Conservation (phyloP, 2,329 filamentous ascomycete genomes). For the Calonectria ilicicola region DNA sequence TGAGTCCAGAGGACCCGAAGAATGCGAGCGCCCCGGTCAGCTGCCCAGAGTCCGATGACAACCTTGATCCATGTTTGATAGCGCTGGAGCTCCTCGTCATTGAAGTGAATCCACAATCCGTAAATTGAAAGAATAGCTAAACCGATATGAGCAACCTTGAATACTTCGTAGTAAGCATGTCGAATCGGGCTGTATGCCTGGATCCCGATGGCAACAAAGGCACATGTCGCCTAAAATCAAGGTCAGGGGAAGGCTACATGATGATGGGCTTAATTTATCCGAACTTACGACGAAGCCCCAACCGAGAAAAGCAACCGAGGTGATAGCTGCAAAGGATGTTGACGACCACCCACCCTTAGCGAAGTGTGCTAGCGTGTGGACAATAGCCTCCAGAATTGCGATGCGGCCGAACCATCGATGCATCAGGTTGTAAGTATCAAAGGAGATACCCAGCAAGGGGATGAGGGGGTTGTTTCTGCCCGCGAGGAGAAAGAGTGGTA, state of each 20-base stretch:
- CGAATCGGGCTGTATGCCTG: conserved; percentile 78
- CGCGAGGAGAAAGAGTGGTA: conserved; percentile 79
- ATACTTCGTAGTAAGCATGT: conserved; percentile 84
- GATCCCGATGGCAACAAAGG: conserved; percentile 72
- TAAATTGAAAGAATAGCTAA: conserved; percentile 70
- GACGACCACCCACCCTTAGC: conserved; percentile 62
- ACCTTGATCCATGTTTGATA: conserved; percentile 62
- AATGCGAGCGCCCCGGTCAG: conserved; percentile 72
- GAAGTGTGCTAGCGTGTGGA: conserved; percentile 74
- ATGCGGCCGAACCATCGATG: conserved; percentile 86
- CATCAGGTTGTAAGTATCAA: conserved; percentile 85
- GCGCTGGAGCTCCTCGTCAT: conserved; percentile 56
- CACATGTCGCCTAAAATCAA: conserved; percentile 62
- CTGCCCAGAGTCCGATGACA: conserved; percentile 74
- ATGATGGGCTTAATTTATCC: background rate
- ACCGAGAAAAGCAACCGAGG: conserved; percentile 61
- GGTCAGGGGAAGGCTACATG: conserved; percentile 13
- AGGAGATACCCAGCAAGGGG: conserved; percentile 77
- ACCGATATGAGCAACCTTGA: conserved; percentile 78
- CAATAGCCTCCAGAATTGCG: conserved; percentile 75
- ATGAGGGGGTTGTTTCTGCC: conserved; percentile 85
- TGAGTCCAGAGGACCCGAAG: conserved; percentile 74
- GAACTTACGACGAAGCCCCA: conserved; percentile 73
- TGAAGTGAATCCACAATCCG: conserved; percentile 75
- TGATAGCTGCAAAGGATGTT: conserved; percentile 48